A percentile compares a stretch with the other conserved stretches of the same genome.
Conservation (phyloP, 352 stramenopile species). For the Phytophthora macrochlamydospora region DNA sequence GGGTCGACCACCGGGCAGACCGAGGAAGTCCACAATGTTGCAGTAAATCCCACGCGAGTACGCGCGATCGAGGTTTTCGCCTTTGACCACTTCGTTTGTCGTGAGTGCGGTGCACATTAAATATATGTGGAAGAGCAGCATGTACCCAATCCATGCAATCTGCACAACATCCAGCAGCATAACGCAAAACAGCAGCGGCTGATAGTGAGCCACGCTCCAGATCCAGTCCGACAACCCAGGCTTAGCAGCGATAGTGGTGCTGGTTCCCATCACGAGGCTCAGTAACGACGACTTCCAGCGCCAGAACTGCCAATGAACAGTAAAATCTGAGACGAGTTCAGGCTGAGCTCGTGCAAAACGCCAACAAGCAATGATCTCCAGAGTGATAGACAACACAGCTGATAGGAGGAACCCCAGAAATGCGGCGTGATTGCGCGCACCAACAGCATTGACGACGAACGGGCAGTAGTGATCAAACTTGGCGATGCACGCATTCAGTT, state of each 20-base stretch:
- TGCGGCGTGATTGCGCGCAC: slow-evolving; percentile 92
- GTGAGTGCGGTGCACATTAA: slow-evolving; percentile 63
- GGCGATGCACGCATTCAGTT: slow-evolving; percentile 79
- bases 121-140: slow-evolving; percentile 73
- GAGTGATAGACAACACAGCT: slow-evolving; percentile 56
- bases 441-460: slow-evolving; percentile 94
- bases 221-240: slow-evolving; percentile 38
- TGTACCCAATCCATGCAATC: slow-evolving; percentile 75
- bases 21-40: slow-evolving; percentile 73
- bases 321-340: slow-evolving; percentile 32
- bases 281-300: slow-evolving; percentile 31
- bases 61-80: slow-evolving; percentile 51
- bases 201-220: slow-evolving; percentile 65
- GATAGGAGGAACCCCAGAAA: slow-evolving; percentile 94
- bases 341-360: slow-evolving; percentile 43
- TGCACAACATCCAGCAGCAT: slow-evolving; percentile 59
- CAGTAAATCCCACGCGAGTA: slow-evolving; percentile 64
- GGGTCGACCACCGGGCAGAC: slow-evolving; percentile 27
- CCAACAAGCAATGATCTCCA: slow-evolving; percentile 56
- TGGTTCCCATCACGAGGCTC: slow-evolving; percentile 8
- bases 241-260: not conserved
- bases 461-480: slow-evolving; percentile 89
- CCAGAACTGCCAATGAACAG: slow-evolving; percentile 39
- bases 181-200: slow-evolving; percentile 63
- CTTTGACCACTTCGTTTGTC: slow-evolving; percentile 84